Evolutionary conservation across 2,329 filamentous ascomycete genomes (phyloP).

Genomic region (Neofusicoccum sp.): DNA sequence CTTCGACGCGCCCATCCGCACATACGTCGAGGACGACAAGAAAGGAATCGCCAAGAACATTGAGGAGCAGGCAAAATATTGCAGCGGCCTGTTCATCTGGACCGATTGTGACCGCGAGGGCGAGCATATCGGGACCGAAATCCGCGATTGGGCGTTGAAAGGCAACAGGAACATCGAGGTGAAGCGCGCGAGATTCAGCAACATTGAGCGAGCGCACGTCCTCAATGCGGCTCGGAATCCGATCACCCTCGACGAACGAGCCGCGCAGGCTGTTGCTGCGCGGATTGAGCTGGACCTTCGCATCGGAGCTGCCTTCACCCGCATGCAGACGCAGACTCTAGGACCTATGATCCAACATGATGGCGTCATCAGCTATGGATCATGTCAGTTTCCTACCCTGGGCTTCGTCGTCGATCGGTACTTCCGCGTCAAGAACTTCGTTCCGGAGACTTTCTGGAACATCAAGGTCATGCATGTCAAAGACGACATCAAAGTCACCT

Average conservation of each 20-base stretch:
- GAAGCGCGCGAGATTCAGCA: constrained; percentile 88
- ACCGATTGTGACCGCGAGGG: constrained; percentile 98
- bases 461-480: constrained; percentile 81
- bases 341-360: constrained; percentile 65
- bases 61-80: constrained; percentile 68
- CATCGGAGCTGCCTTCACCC: constrained; percentile 89
- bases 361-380: constrained; percentile 80
- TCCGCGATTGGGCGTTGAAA: constrained; percentile 74
- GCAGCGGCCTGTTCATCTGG: constrained; percentile 88
- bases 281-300: constrained; percentile 89
- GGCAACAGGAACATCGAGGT: constrained; percentile 73
- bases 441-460: constrained; percentile 87
- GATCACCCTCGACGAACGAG: constrained; percentile 74
- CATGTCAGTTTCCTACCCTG: constrained; percentile 94
- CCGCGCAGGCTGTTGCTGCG: constrained; percentile 82
- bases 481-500: constrained; percentile 75
- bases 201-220: constrained; percentile 92
- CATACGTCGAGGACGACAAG: constrained; percentile 68
- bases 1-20: constrained; percentile 76
- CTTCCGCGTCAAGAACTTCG: constrained; percentile 88
- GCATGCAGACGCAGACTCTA: constrained; percentile 79
- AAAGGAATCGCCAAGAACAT: constrained; percentile 83
- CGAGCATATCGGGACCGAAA: constrained; percentile 92
- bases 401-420: constrained; percentile 97
- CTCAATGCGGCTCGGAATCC: constrained; percentile 77